phyloP scores from a whole-genome alignment of 371 early-diverging fungal species.

The Zychaea mexicana region DNA sequence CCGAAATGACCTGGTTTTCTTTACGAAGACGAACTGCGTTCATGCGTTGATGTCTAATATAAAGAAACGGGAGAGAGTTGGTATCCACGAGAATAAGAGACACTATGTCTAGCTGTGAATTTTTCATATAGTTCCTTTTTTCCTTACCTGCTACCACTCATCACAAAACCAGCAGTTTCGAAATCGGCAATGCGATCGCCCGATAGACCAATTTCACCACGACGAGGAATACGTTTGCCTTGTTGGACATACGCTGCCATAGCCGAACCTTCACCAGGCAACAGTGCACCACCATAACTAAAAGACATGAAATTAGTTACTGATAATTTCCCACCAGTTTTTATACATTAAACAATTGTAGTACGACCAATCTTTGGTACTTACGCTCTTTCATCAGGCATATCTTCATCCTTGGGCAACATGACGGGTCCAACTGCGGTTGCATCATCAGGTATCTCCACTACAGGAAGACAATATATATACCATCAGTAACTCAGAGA shows the following conservation, averaged over 20 bases:
- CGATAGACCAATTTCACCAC: slow-evolving; percentile 95
- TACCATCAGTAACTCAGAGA: background rate
- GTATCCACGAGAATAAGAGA: background rate
- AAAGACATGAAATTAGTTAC: background rate
- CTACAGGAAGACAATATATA: slow-evolving; percentile 19
- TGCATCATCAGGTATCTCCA: slow-evolving; percentile 60
- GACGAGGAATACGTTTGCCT: slow-evolving; percentile 95
- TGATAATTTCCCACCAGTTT: background rate
- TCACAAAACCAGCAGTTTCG: slow-evolving; percentile 92
- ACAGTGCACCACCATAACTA: slow-evolving; percentile 76
- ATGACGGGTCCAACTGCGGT: slow-evolving; percentile 66
- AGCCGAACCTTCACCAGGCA: slow-evolving; percentile 59
- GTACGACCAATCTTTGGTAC: too few relatives aligned
- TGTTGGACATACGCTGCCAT: slow-evolving; percentile 79
- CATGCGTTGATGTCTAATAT: slow-evolving; percentile 83
- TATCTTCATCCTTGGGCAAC: slow-evolving; percentile 50
- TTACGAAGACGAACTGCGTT: slow-evolving; percentile 95
- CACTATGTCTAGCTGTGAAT: too few relatives aligned
- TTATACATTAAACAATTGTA: background rate
- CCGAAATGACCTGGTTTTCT: slow-evolving; percentile 91
- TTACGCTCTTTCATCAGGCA: slow-evolving; percentile 57
- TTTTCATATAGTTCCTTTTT: too few relatives aligned
- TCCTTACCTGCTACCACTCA: slow-evolving; percentile 92
- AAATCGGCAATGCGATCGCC: slow-evolving; percentile 81
- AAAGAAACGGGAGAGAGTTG: background rate